Conservation (phyloP, 2,329 filamentous ascomycete species). For the Teratosphaeria gauchensis region DNA sequence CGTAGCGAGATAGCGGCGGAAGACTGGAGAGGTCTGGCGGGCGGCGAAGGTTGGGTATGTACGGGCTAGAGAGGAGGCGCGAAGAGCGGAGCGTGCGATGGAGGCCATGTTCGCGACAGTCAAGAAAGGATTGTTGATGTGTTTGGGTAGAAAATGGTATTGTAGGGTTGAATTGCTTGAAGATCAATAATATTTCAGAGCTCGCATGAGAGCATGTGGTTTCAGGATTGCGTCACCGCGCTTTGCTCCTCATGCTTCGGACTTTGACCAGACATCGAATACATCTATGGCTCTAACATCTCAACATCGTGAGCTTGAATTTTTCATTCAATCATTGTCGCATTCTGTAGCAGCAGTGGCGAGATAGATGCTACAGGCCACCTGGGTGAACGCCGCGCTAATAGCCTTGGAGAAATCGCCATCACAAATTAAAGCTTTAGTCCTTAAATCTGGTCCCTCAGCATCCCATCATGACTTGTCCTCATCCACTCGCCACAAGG, state of each 20-base stretch:
- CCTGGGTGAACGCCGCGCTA: background rate
- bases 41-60: conserved; percentile 12
- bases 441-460: background rate
- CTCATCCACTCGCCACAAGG: background rate
- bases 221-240: background rate
- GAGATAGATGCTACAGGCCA: too few relatives aligned
- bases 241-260: background rate
- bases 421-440: background rate
- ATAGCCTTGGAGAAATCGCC: background rate
- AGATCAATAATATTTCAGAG: background rate
- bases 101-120: conserved; percentile 1
- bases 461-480: background rate
- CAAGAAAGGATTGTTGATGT: background rate
- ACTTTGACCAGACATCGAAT: too few relatives aligned
- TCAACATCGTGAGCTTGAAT: too few relatives aligned
- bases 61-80: conserved; percentile 8
- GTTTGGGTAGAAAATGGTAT: background rate
- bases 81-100: conserved; percentile 13
- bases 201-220: background rate
- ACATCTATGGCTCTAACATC: too few relatives aligned
- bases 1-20: conserved; percentile 29
- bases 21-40: conserved; percentile 18
- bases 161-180: background rate
- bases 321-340: too few relatives aligned
- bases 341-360: too few relatives aligned